A percentile compares a stretch with the other conserved stretches of the same genome.
These are phyloP conservation scores for Micromonas pusilla DNA, from an alignment of 139 green algal species.

Conservation along the genomic window DNA sequence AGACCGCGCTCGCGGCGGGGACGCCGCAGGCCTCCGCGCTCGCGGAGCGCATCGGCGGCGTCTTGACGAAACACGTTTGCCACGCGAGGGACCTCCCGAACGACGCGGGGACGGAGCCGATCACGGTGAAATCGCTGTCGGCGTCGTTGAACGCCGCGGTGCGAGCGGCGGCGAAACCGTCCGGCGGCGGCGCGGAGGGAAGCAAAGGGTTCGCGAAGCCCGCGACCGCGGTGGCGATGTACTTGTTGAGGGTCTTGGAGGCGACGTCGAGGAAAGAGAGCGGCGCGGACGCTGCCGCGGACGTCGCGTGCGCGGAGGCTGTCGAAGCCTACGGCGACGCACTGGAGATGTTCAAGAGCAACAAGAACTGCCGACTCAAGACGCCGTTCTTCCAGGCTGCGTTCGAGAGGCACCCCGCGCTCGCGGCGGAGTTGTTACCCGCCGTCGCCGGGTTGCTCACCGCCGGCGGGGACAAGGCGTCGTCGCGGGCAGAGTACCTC, in stretches of 20 bases:
- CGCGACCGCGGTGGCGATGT: neutral
- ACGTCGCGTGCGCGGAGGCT: neutral
- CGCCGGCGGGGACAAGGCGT: neutral
- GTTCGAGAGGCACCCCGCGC: neutral
- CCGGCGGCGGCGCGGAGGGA: neutral
- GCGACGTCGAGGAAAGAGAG: neutral
- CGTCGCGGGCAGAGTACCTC: slow-evolving; percentile 4
- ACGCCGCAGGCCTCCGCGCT: neutral
- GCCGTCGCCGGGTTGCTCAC: neutral
- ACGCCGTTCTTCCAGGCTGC: neutral
- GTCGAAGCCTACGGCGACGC: neutral
- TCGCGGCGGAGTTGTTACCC: neutral
- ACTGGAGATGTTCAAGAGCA: neutral
- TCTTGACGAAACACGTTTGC: slow-evolving; percentile 5
- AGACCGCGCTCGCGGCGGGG: neutral
- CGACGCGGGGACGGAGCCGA: neutral
- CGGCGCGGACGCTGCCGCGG: neutral
- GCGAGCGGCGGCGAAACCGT: neutral
- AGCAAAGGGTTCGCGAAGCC: slow-evolving; percentile 1
- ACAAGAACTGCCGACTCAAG: neutral
- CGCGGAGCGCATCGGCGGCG: neutral
- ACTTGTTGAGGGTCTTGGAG: slow-evolving; percentile 4
- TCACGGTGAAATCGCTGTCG: neutral
- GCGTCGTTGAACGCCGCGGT: neutral
- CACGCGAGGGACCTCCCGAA: slow-evolving; percentile 1